phyloP scores from a whole-genome alignment of 352 stramenopile species.

The Phytophthora palmivora region DNA sequence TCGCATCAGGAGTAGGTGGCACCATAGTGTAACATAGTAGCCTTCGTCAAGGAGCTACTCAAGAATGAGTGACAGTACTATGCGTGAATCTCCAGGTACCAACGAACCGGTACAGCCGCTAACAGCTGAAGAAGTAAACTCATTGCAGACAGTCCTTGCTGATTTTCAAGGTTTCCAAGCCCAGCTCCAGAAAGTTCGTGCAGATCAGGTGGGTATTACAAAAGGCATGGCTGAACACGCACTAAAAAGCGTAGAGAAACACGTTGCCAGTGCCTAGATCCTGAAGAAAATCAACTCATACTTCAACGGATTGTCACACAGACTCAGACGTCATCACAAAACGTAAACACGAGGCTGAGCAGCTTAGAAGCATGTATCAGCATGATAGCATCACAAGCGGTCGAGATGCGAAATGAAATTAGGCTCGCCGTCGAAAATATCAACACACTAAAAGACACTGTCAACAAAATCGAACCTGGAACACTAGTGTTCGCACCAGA shows the following conservation, averaged over 20 bases:
- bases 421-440: constrained; percentile 16
- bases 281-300: constrained; percentile 8
- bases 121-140: constrained; percentile 11
- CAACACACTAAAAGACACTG: constrained; percentile 13
- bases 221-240: constrained; percentile 16
- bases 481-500: constrained; percentile 1
- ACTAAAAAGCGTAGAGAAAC: constrained; percentile 14
- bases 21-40: no score
- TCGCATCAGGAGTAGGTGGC: no score
- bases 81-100: constrained; percentile 10
- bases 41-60: no score
- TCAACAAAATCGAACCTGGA: constrained; percentile 14
- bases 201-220: constrained; percentile 11
- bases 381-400: not conserved
- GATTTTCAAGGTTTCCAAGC: constrained; percentile 13
- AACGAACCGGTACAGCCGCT: not conserved
- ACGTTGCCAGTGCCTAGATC: constrained; percentile 1
- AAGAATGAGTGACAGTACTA: constrained; percentile 19
- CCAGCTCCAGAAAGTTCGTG: constrained; percentile 13
- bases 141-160: not conserved
- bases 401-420: constrained; percentile 10
- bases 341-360: not conserved
- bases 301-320: constrained; percentile 4
- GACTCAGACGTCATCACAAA: not conserved
- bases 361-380: not conserved